Evolutionary conservation across 768 basidiomycete genomes (phyloP).

Genomic region (Psilocybe cubensis): DNA sequence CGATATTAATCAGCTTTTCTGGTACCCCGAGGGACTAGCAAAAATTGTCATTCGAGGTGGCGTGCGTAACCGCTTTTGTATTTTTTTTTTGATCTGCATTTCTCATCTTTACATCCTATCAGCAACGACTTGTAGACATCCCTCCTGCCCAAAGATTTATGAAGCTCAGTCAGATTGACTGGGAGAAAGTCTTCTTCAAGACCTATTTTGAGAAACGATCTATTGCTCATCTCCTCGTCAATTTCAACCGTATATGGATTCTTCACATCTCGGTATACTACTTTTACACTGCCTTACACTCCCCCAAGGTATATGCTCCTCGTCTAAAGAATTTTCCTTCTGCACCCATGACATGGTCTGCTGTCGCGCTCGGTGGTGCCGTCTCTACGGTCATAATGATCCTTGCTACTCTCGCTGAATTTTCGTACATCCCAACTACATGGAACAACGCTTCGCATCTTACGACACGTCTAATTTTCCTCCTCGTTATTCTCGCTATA

Average conservation of each 20-base stretch:
- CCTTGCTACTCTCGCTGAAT: slow-evolving; percentile 90
- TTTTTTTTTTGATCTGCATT: slow-evolving; percentile 7
- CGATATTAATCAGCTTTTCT: slow-evolving; percentile 99
- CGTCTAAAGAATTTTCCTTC: slow-evolving; percentile 67
- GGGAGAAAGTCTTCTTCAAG: slow-evolving; percentile 97
- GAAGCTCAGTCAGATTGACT: slow-evolving; percentile 90
- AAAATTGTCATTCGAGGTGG: slow-evolving; percentile 90
- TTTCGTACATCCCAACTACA: slow-evolving; percentile 95
- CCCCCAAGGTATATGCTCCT: slow-evolving; percentile 88
- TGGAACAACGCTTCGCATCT: slow-evolving; percentile 99
- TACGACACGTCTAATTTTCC: slow-evolving; percentile 90
- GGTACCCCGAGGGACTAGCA: slow-evolving; percentile 98
- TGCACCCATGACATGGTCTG: slow-evolving; percentile 93
- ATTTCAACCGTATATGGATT: slow-evolving; percentile 99
- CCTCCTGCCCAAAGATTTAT: slow-evolving; percentile 92
- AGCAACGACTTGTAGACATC: slow-evolving; percentile 89
- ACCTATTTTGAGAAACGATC: slow-evolving; percentile 98
- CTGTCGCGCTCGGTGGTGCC: slow-evolving; percentile 93
- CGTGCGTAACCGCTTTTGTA: slow-evolving; percentile 49
- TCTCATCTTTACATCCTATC: slow-evolving; percentile 29
- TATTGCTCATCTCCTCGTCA: slow-evolving; percentile 90
- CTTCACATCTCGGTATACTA: slow-evolving; percentile 92
- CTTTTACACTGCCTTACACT: slow-evolving; percentile 98
- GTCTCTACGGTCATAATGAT: slow-evolving; percentile 96
- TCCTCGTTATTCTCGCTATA: slow-evolving; percentile 89